Evolutionary conservation across 345 rosid genomes (phyloP).

Genomic region (Eucalyptus tenuipes): DNA sequence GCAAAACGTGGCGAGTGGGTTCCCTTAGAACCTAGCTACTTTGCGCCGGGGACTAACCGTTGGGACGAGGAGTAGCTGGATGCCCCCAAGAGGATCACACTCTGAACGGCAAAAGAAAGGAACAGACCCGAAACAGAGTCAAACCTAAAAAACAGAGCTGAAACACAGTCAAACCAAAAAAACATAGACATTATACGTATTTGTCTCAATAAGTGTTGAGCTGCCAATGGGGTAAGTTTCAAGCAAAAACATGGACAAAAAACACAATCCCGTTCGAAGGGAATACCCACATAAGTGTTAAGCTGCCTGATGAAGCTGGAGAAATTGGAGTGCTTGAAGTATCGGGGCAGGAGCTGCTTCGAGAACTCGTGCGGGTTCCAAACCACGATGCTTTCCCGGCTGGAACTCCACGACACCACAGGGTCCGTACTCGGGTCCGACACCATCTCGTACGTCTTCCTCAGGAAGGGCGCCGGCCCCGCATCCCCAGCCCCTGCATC

Average conservation of each 20-base stretch:
- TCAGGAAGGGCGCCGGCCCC: neutral
- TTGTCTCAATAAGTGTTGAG: no score
- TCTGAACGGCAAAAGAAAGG: neutral
- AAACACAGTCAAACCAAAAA: neutral
- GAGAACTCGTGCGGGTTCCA: slow-evolving; percentile 39
- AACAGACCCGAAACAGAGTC: neutral
- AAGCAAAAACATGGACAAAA: neutral
- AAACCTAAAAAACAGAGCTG: neutral
- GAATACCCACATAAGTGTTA: slow-evolving; percentile 39
- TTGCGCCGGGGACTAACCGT: neutral
- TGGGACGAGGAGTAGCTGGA: neutral
- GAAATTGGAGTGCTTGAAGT: slow-evolving; percentile 64
- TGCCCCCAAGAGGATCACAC: neutral
- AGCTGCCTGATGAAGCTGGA: slow-evolving; percentile 65
- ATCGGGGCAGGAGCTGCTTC: slow-evolving; percentile 31
- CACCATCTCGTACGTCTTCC: neutral
- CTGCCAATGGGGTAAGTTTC: neutral
- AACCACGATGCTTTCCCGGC: slow-evolving; percentile 32
- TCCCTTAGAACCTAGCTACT: neutral
- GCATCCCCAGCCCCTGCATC: neutral
- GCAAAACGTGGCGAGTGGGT: neutral
- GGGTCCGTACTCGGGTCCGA: neutral
- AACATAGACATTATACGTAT: neutral
- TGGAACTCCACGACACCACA: slow-evolving; percentile 16
- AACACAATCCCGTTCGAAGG: neutral